Percentiles rank a stretch among this genome's conserved stretches.
Evolutionary conservation across 2,329 filamentous ascomycete genomes (phyloP).

Genomic region (Sporothrix dimorphospora): DNA sequence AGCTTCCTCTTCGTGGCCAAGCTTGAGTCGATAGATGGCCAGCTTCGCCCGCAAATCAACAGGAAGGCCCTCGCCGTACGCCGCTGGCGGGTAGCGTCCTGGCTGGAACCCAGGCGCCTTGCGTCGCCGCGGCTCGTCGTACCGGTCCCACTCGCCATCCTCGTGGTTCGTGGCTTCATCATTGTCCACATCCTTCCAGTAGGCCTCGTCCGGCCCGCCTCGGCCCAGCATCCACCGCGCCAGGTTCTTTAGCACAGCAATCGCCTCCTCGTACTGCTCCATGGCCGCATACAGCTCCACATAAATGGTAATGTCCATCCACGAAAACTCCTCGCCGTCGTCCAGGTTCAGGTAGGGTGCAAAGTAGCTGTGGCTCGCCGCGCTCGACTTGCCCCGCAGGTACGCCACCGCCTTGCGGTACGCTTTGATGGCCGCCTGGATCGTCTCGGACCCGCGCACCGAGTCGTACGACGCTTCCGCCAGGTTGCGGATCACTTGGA

Average conservation of each 20-base stretch:
- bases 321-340: slow-evolving; percentile 54
- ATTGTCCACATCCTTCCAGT: slow-evolving; percentile 70
- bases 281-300: slow-evolving; percentile 75
- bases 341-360: slow-evolving; percentile 36
- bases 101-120: slow-evolving; percentile 64
- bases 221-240: slow-evolving; percentile 84
- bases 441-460: slow-evolving; percentile 48
- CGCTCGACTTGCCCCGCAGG: slow-evolving; percentile 38
- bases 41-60: slow-evolving; percentile 82
- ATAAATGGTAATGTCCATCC: slow-evolving; percentile 86
- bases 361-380: slow-evolving; percentile 23
- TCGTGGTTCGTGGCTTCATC: slow-evolving; percentile 58
- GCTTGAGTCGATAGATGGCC: slow-evolving; percentile 77
- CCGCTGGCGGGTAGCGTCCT: slow-evolving; percentile 54
- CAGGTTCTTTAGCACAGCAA: slow-evolving; percentile 70
- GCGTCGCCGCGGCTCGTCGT: slow-evolving; percentile 65
- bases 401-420: slow-evolving; percentile 54
- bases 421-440: slow-evolving; percentile 50
- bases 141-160: slow-evolving; percentile 86
- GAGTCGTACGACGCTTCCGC: slow-evolving; percentile 61
- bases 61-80: slow-evolving; percentile 76
- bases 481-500: slow-evolving; percentile 58
- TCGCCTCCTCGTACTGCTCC: slow-evolving; percentile 65
- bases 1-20: slow-evolving; percentile 72
- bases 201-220: slow-evolving; percentile 60